Evolutionary conservation across 2,329 filamentous ascomycete genomes (phyloP).

Genomic region (Cryphonectria carpinicola): DNA sequence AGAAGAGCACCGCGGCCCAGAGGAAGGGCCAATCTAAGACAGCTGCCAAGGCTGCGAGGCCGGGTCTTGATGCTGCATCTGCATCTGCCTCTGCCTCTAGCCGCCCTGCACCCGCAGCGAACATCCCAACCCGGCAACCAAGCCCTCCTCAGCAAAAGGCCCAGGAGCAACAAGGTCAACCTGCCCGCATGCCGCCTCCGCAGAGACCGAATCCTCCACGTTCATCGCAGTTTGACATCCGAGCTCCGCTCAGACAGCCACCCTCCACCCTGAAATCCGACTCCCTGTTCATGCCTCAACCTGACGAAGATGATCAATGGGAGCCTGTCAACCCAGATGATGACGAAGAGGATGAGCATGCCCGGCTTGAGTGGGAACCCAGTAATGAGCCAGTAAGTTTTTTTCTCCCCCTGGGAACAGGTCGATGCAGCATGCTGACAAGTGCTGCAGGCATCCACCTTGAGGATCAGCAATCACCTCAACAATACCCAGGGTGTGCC

Average conservation of each 20-base stretch:
- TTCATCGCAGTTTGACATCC: constrained; percentile 40
- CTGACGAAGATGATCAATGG: constrained; percentile 72
- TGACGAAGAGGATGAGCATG: constrained; percentile 65
- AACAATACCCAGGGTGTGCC: constrained; percentile 27
- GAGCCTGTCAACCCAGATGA: constrained; percentile 64
- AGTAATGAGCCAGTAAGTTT: constrained; percentile 63
- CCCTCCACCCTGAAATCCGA: constrained; percentile 65
- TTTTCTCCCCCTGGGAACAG: no score
- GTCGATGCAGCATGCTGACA: constrained; percentile 2
- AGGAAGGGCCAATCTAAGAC: constrained; percentile 49
- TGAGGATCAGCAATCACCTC: constrained; percentile 32
- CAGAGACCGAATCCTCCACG: constrained; percentile 42
- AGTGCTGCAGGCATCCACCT: constrained; percentile 43
- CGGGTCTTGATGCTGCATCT: constrained; percentile 53
- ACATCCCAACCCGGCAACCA: constrained; percentile 36
- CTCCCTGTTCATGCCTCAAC: constrained; percentile 69
- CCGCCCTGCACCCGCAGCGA: constrained; percentile 39
- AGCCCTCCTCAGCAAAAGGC: constrained; percentile 26
- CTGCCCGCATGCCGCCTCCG: constrained; percentile 25
- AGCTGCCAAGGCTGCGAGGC: constrained; percentile 46
- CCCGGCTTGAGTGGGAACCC: constrained; percentile 75
- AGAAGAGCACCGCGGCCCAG: constrained; percentile 54
- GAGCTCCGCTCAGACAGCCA: constrained; percentile 44
- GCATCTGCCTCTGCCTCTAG: constrained; percentile 42
- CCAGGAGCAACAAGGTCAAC: constrained; percentile 15